phyloP scores from a whole-genome alignment of 768 basidiomycete species.

The Pulveroboletus sp. region DNA sequence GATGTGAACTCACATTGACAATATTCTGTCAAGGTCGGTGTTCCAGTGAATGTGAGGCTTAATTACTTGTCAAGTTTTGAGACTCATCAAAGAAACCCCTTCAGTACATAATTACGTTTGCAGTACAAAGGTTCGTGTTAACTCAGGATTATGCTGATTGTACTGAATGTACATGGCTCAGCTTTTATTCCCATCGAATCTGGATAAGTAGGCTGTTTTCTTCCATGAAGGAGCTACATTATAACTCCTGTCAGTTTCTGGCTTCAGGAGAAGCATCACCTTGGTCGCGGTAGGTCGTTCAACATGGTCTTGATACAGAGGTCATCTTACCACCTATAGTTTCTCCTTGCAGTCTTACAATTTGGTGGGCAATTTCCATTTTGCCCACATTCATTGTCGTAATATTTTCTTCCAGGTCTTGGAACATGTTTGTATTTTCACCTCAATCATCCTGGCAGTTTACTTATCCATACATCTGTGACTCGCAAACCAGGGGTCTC shows the following conservation, averaged over 20 bases:
- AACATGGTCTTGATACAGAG: background rate
- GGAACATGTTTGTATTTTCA: conserved; percentile 7
- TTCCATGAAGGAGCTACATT: background rate
- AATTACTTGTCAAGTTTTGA: background rate
- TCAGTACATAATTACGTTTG: conserved; percentile 6
- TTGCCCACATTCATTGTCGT: background rate
- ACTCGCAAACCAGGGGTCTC: background rate
- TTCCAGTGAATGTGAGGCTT: conserved; percentile 9
- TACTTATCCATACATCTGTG: background rate
- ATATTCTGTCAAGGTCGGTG: background rate
- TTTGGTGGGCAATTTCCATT: background rate
- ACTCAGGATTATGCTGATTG: background rate
- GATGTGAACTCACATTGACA: background rate
- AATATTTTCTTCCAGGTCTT: conserved; percentile 1
- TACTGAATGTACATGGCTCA: background rate
- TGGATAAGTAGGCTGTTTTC: conserved; percentile 13
- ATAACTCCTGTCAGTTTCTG: background rate
- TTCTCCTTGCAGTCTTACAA: background rate
- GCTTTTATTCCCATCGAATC: conserved; percentile 18
- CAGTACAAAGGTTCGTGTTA: conserved; percentile 12
- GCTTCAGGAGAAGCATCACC: background rate
- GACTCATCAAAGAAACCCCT: background rate
- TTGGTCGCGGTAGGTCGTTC: background rate
- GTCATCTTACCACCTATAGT: background rate
- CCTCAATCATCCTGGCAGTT: background rate